Evolutionary conservation across 1,139 yeast genomes (phyloP).

Genomic region (Meyerozyma smithsonii): DNA sequence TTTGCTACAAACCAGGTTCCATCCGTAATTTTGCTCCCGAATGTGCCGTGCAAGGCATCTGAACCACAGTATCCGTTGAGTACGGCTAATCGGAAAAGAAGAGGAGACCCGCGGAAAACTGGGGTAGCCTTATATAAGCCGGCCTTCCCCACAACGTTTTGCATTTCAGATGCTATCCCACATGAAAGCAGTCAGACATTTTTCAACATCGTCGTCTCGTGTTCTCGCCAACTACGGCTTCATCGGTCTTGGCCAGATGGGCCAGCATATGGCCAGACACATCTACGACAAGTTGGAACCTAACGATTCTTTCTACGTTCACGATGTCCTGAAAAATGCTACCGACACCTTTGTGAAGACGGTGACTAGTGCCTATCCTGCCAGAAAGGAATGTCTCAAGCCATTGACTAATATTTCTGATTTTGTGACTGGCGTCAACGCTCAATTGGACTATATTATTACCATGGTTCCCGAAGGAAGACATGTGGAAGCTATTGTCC

Average conservation of each 20-base stretch:
- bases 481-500: constrained; percentile 45
- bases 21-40: no score
- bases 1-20: no score
- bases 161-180: background rate
- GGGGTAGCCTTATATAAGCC: constrained; percentile 2
- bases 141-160: background rate
- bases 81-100: constrained; percentile 2
- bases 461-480: constrained; percentile 61
- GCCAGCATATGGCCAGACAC: constrained; percentile 57
- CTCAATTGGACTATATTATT: constrained; percentile 37
- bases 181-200: constrained; percentile 6
- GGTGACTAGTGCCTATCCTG: constrained; percentile 22
- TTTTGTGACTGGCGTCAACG: constrained; percentile 35
- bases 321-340: constrained; percentile 36
- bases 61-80: no score
- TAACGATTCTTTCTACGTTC: constrained; percentile 38
- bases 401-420: constrained; percentile 21
- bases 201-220: constrained; percentile 16
- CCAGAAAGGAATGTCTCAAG: constrained; percentile 17
- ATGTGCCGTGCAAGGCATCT: no score
- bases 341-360: constrained; percentile 22
- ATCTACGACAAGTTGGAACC: constrained; percentile 39
- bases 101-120: background rate
- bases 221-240: constrained; percentile 40
- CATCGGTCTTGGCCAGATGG: constrained; percentile 59